A percentile compares a stretch with the other conserved stretches of the same genome.
phyloP scores from a whole-genome alignment of 352 stramenopile genomes.

The Phytophthora foliorum region DNA sequence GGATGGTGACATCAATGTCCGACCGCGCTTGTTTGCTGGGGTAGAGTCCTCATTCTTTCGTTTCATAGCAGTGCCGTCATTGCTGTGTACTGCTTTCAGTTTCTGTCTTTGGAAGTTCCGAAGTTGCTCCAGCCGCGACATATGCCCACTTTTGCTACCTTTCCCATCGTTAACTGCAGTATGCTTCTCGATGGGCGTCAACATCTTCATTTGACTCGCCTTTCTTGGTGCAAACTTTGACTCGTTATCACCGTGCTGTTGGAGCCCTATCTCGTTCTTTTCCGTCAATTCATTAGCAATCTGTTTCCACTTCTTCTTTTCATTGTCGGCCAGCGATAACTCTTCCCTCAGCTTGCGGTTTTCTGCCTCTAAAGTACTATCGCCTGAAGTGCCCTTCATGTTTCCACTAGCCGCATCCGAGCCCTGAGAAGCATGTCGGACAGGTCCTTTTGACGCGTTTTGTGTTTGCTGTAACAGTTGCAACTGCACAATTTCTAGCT shows the following conservation, averaged over 20 bases:
- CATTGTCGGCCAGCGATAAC: slow-evolving; percentile 40
- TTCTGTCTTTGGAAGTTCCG: slow-evolving; percentile 71
- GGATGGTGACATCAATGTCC: slow-evolving; percentile 17
- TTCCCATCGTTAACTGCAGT: slow-evolving; percentile 29
- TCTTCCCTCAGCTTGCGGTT: slow-evolving; percentile 48
- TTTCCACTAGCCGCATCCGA: neutral
- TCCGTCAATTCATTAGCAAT: slow-evolving; percentile 54
- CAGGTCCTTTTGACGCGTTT: neutral
- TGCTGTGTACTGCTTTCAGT: slow-evolving; percentile 42
- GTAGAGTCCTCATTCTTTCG: slow-evolving; percentile 68
- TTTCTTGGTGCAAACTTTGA: slow-evolving; percentile 48
- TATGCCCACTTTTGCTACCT: slow-evolving; percentile 56
- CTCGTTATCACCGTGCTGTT: slow-evolving; percentile 30
- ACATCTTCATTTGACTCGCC: slow-evolving; percentile 31
- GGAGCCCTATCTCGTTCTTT: slow-evolving; percentile 35
- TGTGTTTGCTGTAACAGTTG: slow-evolving; percentile 62
- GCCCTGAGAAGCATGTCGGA: neutral
- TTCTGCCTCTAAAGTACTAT: slow-evolving; percentile 38
- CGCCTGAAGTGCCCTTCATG: neutral
- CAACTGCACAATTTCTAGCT: slow-evolving; percentile 72
- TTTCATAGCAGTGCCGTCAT: slow-evolving; percentile 63
- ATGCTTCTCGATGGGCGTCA: slow-evolving; percentile 30
- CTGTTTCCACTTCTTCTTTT: slow-evolving; percentile 78
- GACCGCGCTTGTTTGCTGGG: slow-evolving; percentile 55
- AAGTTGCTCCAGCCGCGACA: slow-evolving; percentile 69